phyloP scores from a whole-genome alignment of 305 asterid genomes.

The Fraxinus dipetala region DNA sequence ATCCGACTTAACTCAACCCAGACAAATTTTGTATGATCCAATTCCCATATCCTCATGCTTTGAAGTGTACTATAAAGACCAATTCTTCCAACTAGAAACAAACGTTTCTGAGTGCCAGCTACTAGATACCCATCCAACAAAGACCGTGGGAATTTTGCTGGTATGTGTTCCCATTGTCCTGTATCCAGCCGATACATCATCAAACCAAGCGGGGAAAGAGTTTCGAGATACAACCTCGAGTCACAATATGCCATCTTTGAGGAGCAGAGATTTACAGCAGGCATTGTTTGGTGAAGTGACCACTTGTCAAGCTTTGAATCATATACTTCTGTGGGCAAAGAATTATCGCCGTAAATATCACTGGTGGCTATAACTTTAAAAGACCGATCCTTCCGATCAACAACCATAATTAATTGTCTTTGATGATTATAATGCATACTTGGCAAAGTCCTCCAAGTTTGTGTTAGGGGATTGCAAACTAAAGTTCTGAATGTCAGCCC shows the following conservation, averaged over 20 bases:
- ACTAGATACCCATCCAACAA: constrained; percentile 89
- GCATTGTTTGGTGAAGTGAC: constrained; percentile 91
- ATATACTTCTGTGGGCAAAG: constrained; percentile 88
- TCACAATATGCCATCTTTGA: constrained; percentile 97
- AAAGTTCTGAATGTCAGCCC: constrained; percentile 69
- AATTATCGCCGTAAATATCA: constrained; percentile 76
- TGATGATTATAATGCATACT: constrained; percentile 89
- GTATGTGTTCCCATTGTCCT: constrained; percentile 93
- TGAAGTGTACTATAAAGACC: constrained; percentile 88
- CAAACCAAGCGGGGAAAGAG: constrained; percentile 91
- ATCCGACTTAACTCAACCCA: constrained; percentile 93
- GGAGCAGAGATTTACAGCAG: constrained; percentile 95
- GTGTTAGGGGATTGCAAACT: constrained; percentile 84
- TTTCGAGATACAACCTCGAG: constrained; percentile 80
- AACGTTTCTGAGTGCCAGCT: constrained; percentile 80
- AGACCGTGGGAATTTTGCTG: constrained; percentile 94
- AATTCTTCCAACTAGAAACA: constrained; percentile 89
- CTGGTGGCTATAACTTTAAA: constrained; percentile 90
- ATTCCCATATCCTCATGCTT: constrained; percentile 98
- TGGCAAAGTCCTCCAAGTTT: constrained; percentile 85
- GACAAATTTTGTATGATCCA: constrained; percentile 67
- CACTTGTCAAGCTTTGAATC: constrained; percentile 76
- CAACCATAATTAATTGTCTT: constrained; percentile 88
- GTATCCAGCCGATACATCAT: constrained; percentile 87
- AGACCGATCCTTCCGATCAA: constrained; percentile 66